These are phyloP conservation scores for Saksenaea oblongispora DNA, from an alignment of 371 early-diverging fungal genomes.

Conservation along the genomic window DNA sequence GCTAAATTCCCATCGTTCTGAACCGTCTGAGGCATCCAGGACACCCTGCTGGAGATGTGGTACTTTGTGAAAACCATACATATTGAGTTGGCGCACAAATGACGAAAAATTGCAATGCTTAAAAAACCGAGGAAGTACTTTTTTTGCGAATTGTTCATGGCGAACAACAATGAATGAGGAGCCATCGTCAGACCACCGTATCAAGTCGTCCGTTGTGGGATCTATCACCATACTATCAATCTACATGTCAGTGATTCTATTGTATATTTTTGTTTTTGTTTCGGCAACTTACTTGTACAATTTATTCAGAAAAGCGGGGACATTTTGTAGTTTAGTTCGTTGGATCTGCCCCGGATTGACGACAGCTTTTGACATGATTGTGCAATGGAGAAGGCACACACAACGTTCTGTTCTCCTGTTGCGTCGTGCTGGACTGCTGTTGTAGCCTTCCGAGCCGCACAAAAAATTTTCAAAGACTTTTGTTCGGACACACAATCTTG, in stretches of 20 bases:
- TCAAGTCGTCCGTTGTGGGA: constrained; percentile 64
- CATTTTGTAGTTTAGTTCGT: constrained; percentile 54
- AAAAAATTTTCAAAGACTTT: too few species aligned
- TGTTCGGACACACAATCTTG: too few species aligned
- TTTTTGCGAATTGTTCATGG: constrained; percentile 83
- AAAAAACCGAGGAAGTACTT: constrained; percentile 85
- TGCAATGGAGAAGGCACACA: background rate
- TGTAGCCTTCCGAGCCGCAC: too few species aligned
- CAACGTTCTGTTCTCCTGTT: background rate
- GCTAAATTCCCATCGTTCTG: constrained; percentile 64
- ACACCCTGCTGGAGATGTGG: constrained; percentile 82
- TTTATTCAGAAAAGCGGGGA: constrained; percentile 89
- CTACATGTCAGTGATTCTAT: background rate
- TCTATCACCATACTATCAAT: constrained; percentile 73
- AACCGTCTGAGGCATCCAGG: constrained; percentile 62
- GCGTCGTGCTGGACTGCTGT: too few species aligned
- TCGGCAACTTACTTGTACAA: constrained; percentile 65
- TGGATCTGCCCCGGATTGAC: constrained; percentile 27
- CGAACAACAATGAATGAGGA: constrained; percentile 70
- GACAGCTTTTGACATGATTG: constrained; percentile 21
- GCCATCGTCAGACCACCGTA: constrained; percentile 79
- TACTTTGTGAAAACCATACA: constrained; percentile 87
- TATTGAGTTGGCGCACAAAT: constrained; percentile 95
- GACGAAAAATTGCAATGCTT: constrained; percentile 93
- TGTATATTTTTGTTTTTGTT: background rate